These are phyloP conservation scores for Mycocentrospora acerina DNA, from an alignment of 2,329 filamentous ascomycete species.

Conservation along the genomic window DNA sequence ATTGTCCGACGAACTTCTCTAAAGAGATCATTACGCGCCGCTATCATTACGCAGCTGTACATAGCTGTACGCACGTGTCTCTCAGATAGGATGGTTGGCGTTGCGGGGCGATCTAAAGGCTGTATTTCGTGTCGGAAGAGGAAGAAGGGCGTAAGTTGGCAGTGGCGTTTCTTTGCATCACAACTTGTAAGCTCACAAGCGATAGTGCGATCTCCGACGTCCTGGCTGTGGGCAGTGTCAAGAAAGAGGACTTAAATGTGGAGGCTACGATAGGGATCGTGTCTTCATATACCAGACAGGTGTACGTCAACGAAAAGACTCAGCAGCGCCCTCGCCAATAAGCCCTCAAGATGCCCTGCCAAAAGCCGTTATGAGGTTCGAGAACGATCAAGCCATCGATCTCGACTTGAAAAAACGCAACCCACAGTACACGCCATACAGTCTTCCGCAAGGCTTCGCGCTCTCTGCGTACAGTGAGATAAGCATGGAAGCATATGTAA, in stretches of 20 bases:
- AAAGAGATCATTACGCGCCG: slow-evolving; percentile 23
- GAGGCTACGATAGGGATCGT: slow-evolving; percentile 64
- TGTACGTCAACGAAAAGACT: slow-evolving; percentile 1
- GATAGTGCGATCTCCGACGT: slow-evolving; percentile 62
- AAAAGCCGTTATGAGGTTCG: too few species aligned
- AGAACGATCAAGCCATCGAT: background rate
- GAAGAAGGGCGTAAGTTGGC: slow-evolving; percentile 57
- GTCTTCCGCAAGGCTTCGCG: slow-evolving; percentile 15
- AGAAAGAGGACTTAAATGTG: slow-evolving; percentile 59
- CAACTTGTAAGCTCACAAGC: background rate
- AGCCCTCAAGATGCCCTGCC: too few species aligned
- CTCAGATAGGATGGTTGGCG: slow-evolving; percentile 19
- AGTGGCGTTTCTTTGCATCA: background rate
- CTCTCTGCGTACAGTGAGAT: slow-evolving; percentile 26
- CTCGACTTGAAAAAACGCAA: background rate
- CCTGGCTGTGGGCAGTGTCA: slow-evolving; percentile 64
- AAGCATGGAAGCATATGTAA: slow-evolving; percentile 22
- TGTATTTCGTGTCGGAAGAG: slow-evolving; percentile 40
- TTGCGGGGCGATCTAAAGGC: slow-evolving; percentile 37
- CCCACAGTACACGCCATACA: background rate
- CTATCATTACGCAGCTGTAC: background rate
- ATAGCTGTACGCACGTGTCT: background rate
- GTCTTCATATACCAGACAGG: slow-evolving; percentile 56
- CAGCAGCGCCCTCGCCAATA: background rate
- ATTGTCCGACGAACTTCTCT: slow-evolving; percentile 9